Conservation (phyloP, 495 filamentous ascomycete species). For the Penicilliopsis zonata region DNA sequence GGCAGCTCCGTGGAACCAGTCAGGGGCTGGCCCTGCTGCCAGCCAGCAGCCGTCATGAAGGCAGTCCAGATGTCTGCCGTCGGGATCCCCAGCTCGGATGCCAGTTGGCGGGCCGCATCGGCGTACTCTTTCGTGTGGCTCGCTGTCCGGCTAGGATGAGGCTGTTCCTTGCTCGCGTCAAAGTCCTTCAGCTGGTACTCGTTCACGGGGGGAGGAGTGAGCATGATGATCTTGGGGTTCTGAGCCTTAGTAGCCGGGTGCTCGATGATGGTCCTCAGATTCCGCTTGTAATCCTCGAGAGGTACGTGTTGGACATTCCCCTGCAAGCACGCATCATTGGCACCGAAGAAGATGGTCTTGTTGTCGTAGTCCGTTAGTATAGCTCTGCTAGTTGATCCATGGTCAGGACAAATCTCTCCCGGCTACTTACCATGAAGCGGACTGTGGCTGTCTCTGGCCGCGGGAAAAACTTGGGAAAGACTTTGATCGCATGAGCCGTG, state of each 20-base stretch:
- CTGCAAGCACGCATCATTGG: conserved; percentile 70
- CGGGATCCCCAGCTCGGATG: conserved; percentile 44
- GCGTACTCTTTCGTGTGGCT: conserved; percentile 57
- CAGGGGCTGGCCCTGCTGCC: conserved; percentile 45
- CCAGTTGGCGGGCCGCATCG: conserved; percentile 54
- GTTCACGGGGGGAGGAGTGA: conserved; percentile 72
- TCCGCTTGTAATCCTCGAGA: conserved; percentile 55
- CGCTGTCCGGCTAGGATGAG: conserved; percentile 45
- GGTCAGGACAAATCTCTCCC: neutral
- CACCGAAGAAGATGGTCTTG: conserved; percentile 75
- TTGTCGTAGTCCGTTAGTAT: conserved; percentile 20
- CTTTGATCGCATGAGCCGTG: conserved; percentile 47
- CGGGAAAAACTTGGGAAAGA: conserved; percentile 47
- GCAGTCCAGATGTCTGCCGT: conserved; percentile 66
- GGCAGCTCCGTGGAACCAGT: conserved; percentile 39
- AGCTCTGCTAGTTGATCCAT: neutral
- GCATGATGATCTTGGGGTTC: conserved; percentile 57
- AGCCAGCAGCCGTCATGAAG: conserved; percentile 52
- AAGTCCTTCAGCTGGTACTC: conserved; percentile 50
- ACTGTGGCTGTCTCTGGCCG: conserved; percentile 42
- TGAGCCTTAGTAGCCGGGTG: conserved; percentile 59
- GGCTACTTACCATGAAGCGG: conserved; percentile 49
- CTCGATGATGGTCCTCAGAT: conserved; percentile 54
- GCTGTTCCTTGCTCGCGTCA: conserved; percentile 38
- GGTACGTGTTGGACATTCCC: conserved; percentile 60